Evolutionary conservation across 2,329 filamentous ascomycete genomes (phyloP).

Genomic region (Penicillium sp.): DNA sequence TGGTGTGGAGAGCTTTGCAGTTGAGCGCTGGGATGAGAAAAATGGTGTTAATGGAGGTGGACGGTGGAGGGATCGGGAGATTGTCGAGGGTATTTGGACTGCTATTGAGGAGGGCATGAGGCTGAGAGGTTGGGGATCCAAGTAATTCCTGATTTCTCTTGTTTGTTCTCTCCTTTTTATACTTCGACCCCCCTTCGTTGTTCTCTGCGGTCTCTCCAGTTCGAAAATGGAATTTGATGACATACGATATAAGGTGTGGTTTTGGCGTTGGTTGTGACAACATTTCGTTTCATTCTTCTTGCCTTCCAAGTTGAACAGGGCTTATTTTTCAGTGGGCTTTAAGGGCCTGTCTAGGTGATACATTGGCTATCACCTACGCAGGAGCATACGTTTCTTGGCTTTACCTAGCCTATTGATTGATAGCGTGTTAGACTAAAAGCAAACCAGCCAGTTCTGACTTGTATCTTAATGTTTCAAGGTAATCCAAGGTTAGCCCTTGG

Average conservation of each 20-base stretch:
- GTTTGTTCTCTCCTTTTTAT: neutral
- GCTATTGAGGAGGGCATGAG: constrained; percentile 84
- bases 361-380: too few relatives aligned
- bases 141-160: constrained; percentile 13
- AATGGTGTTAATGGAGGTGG: constrained; percentile 34
- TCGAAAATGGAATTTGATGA: neutral
- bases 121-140: constrained; percentile 66
- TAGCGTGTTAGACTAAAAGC: too few relatives aligned
- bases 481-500: too few relatives aligned
- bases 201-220: neutral
- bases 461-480: too few relatives aligned
- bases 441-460: too few relatives aligned
- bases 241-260: neutral
- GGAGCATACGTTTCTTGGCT: too few relatives aligned
- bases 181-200: neutral
- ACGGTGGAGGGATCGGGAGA: constrained; percentile 82
- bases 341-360: too few relatives aligned
- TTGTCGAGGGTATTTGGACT: constrained; percentile 90
- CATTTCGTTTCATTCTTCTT: neutral
- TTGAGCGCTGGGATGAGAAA: constrained; percentile 74
- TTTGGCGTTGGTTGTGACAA: neutral
- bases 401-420: too few relatives aligned
- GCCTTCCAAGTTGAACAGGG: neutral
- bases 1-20: constrained; percentile 68
- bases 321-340: neutral